Evolutionary conservation across 164 flowering plant species (phyloP), one percentile per base, ranked within the genome.

Genomic region (Vitis amurensis): DNA sequence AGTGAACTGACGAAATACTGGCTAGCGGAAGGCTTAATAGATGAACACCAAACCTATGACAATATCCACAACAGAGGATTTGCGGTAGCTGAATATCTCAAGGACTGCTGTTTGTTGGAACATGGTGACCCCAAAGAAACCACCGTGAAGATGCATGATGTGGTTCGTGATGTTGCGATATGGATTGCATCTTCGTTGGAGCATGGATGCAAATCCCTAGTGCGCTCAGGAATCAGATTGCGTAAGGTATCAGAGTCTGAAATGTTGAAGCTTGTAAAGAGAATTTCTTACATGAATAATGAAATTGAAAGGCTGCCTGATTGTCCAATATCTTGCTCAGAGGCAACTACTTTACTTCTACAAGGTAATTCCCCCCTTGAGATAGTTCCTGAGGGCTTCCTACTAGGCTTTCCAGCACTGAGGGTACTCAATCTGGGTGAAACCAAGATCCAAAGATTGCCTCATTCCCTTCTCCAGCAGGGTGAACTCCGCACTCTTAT

Each of bases 11-110:
- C 59, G 44, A 55, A 55, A 4, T 65, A 50, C 14, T 74, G 77
- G 77, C n/a, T 70, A 2, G 70, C 77, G 1, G 77, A 74, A 13
- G 77, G 77, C 1, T 53, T 74, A 49, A 19, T 74, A 17, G 73
- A 59, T 51, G 68, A 64, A 47, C 64, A 59, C 23, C 55, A 67
- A 30, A 67, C 14, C 3, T 16, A 13, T 2, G 71, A 60, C 47
- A 65, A 67, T 3, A 37, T 66, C 14, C 2, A 59, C 49, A 59
- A 73, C 49, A 55, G 49, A 11, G 76, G 56, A 10, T 27, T 62
- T n/a, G 57, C 71, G 47, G 6, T 61, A 61, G 23, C 61, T n/a
- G 71, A 67, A 62, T 23, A n/a, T 29, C 60, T 72, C 4, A 72
- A 72, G 60, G 71, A 72, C 29, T 52, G 19, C 50, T 66, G 75